phyloP scores from a whole-genome alignment of 768 basidiomycete genomes.

The Boletus sp. region DNA sequence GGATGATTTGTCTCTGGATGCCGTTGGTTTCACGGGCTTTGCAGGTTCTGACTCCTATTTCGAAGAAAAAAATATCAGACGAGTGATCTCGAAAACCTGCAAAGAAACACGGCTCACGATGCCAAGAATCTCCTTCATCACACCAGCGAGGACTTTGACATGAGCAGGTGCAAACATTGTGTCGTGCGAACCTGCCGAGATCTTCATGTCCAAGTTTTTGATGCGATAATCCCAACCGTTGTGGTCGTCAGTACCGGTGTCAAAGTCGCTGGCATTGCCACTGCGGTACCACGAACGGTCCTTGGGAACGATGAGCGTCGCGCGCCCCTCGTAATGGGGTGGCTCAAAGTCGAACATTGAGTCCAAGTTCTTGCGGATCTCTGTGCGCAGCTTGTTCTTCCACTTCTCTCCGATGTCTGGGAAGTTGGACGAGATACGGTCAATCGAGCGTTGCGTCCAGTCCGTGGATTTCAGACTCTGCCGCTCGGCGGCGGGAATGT shows the following conservation, averaged over 20 bases:
- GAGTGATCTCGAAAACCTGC: neutral
- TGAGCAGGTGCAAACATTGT: constrained; percentile 34
- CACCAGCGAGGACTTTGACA: constrained; percentile 29
- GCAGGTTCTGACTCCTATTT: neutral
- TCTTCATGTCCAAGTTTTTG: constrained; percentile 27
- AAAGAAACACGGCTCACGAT: constrained; percentile 6
- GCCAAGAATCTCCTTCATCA: constrained; percentile 20
- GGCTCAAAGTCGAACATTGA: constrained; percentile 34
- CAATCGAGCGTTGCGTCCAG: constrained; percentile 31
- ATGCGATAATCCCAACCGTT: constrained; percentile 31
- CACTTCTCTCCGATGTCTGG: constrained; percentile 33
- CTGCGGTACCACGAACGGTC: constrained; percentile 34
- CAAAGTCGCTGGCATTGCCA: constrained; percentile 28
- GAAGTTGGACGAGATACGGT: constrained; percentile 32
- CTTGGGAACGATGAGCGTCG: constrained; percentile 30
- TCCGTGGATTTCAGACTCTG: constrained; percentile 31
- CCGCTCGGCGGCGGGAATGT: constrained; percentile 26
- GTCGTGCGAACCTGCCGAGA: constrained; percentile 29
- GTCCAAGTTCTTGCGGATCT: constrained; percentile 34
- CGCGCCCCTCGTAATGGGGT: constrained; percentile 21
- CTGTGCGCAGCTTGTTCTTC: constrained; percentile 29
- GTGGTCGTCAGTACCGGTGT: constrained; percentile 31
- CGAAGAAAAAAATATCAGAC: neutral
- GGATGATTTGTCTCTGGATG: neutral
- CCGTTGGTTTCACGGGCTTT: neutral